These are phyloP conservation scores for Hydrangea macrophylla DNA, from an alignment of 148 eudicot species.

Conservation along the genomic window DNA sequence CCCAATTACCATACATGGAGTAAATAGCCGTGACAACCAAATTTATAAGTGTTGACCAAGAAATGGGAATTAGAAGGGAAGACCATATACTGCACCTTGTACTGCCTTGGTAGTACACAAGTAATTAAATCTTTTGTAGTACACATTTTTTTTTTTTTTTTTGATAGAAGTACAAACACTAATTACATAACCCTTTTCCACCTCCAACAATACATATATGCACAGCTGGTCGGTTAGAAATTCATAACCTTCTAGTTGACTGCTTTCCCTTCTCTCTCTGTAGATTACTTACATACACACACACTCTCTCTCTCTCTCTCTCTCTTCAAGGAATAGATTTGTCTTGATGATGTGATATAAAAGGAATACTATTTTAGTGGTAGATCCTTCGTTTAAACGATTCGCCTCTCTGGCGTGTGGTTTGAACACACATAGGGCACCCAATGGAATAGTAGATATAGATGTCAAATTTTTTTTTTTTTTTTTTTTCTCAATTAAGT, in stretches of 20 bases:
- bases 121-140: constrained; percentile 9
- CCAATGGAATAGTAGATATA: not conserved
- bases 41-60: not conserved
- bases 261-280: not conserved
- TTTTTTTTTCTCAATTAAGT: not conserved
- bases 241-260: constrained; percentile 19
- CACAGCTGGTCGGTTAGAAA: constrained; percentile 20
- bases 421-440: not conserved
- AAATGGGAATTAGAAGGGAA: not conserved
- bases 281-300: too few relatives aligned
- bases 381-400: not conserved
- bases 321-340: not conserved
- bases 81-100: not conserved
- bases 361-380: not conserved
- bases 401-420: not conserved
- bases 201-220: not conserved
- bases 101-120: not conserved
- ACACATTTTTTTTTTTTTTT: too few relatives aligned
- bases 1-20: not conserved
- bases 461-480: too few relatives aligned
- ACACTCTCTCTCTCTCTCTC: not conserved
- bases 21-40: not conserved
- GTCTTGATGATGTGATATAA: not conserved
- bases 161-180: not conserved
- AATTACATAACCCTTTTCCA: not conserved